phyloP scores from a whole-genome alignment of 1,139 yeast genomes.

The Ogataea hybrid region DNA sequence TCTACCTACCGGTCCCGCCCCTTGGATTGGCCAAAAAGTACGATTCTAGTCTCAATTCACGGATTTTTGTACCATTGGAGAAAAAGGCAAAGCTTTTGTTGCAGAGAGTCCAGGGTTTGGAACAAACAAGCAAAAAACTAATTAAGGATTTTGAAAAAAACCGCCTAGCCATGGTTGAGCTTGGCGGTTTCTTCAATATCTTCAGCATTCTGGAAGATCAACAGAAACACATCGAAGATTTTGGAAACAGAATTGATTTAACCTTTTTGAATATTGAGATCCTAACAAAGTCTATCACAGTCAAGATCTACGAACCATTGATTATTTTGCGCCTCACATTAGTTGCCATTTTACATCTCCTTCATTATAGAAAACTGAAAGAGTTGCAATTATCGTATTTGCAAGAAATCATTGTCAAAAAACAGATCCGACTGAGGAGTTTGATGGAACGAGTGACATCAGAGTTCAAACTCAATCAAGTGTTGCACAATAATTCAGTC shows the following conservation, averaged over 20 bases:
- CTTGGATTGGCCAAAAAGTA: conserved; percentile 26
- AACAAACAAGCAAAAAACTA: conserved; percentile 22
- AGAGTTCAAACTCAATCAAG: conserved; percentile 24
- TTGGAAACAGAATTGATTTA: conserved; percentile 35
- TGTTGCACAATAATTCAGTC: conserved; percentile 16
- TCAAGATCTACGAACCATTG: conserved; percentile 33
- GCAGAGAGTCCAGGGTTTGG: conserved; percentile 20
- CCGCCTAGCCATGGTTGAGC: conserved; percentile 29
- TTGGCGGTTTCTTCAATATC: conserved; percentile 36
- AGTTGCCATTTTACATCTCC: conserved; percentile 24
- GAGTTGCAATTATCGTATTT: conserved; percentile 33
- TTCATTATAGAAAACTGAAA: conserved; percentile 33
- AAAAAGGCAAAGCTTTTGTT: conserved; percentile 16
- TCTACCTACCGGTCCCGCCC: conserved; percentile 33
- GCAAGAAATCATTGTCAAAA: conserved; percentile 27
- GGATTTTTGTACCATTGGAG: conserved; percentile 29
- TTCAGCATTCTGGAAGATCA: conserved; percentile 33
- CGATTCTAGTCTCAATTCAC: conserved; percentile 24
- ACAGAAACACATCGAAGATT: conserved; percentile 30
- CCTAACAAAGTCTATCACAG: conserved; percentile 28
- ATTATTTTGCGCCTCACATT: conserved; percentile 31
- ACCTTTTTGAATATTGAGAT: conserved; percentile 35
- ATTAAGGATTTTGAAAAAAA: conserved; percentile 26
- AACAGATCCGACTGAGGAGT: conserved; percentile 26
- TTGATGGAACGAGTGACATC: conserved; percentile 25